These are phyloP conservation scores for Amphirosellinia nigrospora DNA, from an alignment of 495 filamentous ascomycete species.

Conservation along the genomic window DNA sequence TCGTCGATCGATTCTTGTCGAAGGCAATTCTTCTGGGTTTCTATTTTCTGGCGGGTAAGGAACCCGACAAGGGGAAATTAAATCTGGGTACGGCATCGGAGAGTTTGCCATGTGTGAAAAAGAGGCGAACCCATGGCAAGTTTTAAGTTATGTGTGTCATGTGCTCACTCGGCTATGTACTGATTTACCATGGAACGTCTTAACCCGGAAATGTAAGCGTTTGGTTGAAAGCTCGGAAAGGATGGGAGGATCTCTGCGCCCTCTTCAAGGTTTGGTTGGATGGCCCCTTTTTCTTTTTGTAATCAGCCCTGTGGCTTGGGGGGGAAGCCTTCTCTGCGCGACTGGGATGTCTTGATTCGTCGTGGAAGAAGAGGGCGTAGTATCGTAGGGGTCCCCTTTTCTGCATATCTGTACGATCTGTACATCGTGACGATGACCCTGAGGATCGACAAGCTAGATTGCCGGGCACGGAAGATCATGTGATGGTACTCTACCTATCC, in stretches of 20 bases:
- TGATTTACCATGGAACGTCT: not conserved
- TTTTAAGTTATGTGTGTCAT: not conserved
- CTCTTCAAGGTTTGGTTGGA: not conserved
- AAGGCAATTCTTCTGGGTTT: not conserved
- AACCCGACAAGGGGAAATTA: slow-evolving; percentile 15
- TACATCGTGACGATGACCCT: not conserved
- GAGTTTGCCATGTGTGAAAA: slow-evolving; percentile 13
- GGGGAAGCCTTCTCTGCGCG: not conserved
- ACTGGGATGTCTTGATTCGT: slow-evolving; percentile 2
- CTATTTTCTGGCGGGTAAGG: not conserved
- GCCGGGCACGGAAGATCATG: not conserved
- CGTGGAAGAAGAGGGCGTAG: not conserved
- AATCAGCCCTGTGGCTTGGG: slow-evolving; percentile 26
- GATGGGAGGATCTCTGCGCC: too few species aligned
- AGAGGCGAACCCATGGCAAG: not conserved
- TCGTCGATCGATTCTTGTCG: not conserved
- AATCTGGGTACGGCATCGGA: not conserved
- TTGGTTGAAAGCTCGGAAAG: not conserved
- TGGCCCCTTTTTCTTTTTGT: slow-evolving; percentile 8
- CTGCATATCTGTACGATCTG: slow-evolving; percentile 25
- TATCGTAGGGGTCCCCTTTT: not conserved
- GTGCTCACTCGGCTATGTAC: not conserved
- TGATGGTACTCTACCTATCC: not conserved
- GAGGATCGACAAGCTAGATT: slow-evolving; percentile 14
- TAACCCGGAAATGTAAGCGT: not conserved